Conservation (phyloP, 2,329 filamentous ascomycete genomes). For the Colletotrichum lini region DNA sequence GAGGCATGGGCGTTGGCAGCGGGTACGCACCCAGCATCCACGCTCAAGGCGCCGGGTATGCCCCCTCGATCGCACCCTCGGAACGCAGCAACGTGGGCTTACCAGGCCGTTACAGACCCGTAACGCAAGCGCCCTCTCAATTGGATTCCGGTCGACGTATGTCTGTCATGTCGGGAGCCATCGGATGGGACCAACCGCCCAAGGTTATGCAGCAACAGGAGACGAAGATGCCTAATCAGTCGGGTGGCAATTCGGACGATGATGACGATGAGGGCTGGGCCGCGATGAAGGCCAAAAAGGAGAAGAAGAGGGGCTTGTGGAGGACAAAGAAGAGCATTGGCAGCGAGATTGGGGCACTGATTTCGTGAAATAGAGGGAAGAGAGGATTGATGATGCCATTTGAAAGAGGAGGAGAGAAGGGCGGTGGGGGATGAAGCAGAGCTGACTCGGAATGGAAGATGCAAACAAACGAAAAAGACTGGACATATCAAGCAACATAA, state of each 20-base stretch:
- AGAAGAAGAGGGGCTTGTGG: conserved; percentile 78
- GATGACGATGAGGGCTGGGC: conserved; percentile 79
- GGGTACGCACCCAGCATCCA: conserved; percentile 68
- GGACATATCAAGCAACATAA: conserved; percentile 28
- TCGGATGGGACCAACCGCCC: conserved; percentile 51
- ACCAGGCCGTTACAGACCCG: conserved; percentile 90
- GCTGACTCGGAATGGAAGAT: conserved; percentile 8
- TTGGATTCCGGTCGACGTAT: conserved; percentile 45
- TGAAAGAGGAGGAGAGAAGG: background rate
- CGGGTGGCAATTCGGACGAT: conserved; percentile 66
- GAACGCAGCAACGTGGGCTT: conserved; percentile 95
- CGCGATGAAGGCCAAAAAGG: conserved; percentile 78
- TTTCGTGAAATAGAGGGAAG: conserved; percentile 49
- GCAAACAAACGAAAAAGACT: conserved; percentile 31
- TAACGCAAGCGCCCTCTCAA: conserved; percentile 72
- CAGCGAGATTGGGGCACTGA: conserved; percentile 64
- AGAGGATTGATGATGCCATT: background rate
- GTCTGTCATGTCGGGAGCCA: conserved; percentile 60
- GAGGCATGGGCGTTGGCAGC: conserved; percentile 45
- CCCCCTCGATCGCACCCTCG: conserved; percentile 93
- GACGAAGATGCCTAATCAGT: conserved; percentile 52
- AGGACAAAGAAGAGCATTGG: conserved; percentile 70
- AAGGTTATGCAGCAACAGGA: conserved; percentile 54
- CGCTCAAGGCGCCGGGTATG: conserved; percentile 74
- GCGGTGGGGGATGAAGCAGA: background rate